A percentile compares a stretch with the other conserved stretches of the same genome.
phyloP scores from a whole-genome alignment of 2,329 filamentous ascomycete species.

The Cordyceps fumosorosea region DNA sequence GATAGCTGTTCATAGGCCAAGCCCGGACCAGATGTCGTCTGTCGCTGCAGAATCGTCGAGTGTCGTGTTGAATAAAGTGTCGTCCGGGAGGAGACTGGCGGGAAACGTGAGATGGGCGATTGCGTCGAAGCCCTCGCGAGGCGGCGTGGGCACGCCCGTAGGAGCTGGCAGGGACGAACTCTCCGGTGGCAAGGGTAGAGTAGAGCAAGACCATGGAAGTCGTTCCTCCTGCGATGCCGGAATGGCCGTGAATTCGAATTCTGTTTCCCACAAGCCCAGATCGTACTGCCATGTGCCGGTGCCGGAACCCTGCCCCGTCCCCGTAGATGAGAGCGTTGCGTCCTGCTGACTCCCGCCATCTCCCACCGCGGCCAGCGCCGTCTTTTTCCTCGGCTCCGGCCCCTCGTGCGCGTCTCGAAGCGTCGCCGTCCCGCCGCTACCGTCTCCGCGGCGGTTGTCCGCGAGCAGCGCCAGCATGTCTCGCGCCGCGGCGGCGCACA shows the following conservation, averaged over 20 bases:
- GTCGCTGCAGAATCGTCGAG: not conserved
- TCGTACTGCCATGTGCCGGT: not conserved
- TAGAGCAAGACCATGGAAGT: not conserved
- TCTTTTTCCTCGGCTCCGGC: not conserved
- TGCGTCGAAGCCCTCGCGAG: not conserved
- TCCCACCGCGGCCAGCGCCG: not conserved
- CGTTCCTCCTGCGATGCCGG: not conserved
- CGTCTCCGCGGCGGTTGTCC: not conserved
- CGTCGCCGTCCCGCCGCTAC: not conserved
- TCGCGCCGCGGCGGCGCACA: not conserved
- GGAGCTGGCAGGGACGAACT: not conserved
- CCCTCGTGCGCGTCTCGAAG: not conserved
- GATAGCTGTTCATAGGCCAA: not conserved
- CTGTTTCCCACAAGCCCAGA: not conserved
- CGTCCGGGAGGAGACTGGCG: not conserved
- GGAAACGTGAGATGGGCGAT: not conserved
- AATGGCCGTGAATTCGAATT: not conserved
- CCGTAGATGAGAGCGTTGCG: not conserved
- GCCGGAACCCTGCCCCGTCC: not conserved
- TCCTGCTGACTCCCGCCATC: not conserved
- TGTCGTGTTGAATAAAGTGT: not conserved
- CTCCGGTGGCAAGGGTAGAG: too few relatives aligned
- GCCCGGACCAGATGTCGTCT: not conserved
- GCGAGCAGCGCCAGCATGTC: conserved; percentile 5
- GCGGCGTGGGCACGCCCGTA: not conserved